Evolutionary conservation across 768 basidiomycete genomes (phyloP), one percentile per base, ranked within the genome.

Genomic region (Tulasnella sp.): DNA sequence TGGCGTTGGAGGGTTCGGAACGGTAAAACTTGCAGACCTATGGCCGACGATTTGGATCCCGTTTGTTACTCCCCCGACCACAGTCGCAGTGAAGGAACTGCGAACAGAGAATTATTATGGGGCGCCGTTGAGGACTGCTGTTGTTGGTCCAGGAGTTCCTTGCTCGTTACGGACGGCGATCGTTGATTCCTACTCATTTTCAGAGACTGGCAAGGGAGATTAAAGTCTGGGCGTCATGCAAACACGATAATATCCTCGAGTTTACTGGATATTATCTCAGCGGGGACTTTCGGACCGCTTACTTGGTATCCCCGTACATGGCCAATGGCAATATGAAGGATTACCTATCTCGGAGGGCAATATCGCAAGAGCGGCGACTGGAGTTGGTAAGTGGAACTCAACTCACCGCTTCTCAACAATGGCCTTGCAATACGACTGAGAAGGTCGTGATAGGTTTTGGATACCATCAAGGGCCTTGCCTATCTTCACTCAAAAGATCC

Each of bases 401-500:
- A 5, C 9, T 38, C 25, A 70, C n/a, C 22, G 1, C 1, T 29
- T 17, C 19, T 70, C 36, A n/a, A 17, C 39, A 7, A 29, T 36
- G 31, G 19, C 34, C n/a, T n/a, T n/a, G n/a, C n/a, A n/a, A n/a
- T 70, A 4, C 9, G 1, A 42, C 12, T 42, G 6, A 67, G 34
- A n/a, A n/a, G n/a, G 9, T 8, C 64, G 11, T n/a, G 9, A 8
- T 19, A 70, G 68, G 15, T 42, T 3, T 9, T 37, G 9, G 68
- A 70, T 12, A 19, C 17, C 9, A n/a, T 34, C 0, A 70, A 38
- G 1, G 68, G 68, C 11, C 68, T 70, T 37, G 25, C 14, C 12
- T 70, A 70, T 70, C 68, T 70, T 70, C 68, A 70, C 37, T 17
- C 68, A 25, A 70, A 11, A 36, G n/a, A 34, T 42, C 68, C 68